A percentile compares a stretch with the other conserved stretches of the same genome.
phyloP scores from a whole-genome alignment of 768 basidiomycete species.

The Lentinula boryana region DNA sequence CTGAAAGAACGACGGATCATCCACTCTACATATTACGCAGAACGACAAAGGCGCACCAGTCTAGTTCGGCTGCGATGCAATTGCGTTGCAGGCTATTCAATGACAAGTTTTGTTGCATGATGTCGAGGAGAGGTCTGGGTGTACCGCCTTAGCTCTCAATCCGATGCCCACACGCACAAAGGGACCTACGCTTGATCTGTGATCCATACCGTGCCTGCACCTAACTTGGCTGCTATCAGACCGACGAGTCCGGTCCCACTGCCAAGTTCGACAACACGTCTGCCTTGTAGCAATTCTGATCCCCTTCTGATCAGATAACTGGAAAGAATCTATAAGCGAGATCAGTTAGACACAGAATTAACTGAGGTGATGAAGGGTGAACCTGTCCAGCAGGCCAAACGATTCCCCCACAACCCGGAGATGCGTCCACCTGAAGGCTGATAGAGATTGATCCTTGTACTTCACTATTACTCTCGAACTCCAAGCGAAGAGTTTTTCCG shows the following conservation, averaged over 20 bases:
- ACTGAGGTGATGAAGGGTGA: conserved; percentile 13
- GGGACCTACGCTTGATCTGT: conserved; percentile 86
- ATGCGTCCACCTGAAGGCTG: conserved; percentile 64
- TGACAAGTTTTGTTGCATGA: conserved; percentile 71
- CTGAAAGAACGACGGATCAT: conserved; percentile 28
- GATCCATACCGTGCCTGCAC: conserved; percentile 59
- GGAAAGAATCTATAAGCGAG: conserved; percentile 58
- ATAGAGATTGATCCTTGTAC: conserved; percentile 28
- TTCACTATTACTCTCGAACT: neutral
- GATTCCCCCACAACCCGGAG: conserved; percentile 87
- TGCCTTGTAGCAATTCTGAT: conserved; percentile 40
- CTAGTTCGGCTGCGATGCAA: conserved; percentile 64
- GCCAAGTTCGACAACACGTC: conserved; percentile 75
- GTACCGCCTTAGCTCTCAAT: neutral
- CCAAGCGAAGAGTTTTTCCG: conserved; percentile 6
- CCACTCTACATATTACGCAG: neutral
- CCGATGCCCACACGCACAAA: conserved; percentile 7
- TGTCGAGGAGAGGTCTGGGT: conserved; percentile 63
- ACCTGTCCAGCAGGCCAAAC: conserved; percentile 94
- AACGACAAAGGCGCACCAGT: conserved; percentile 53
- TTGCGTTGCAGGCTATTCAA: conserved; percentile 53
- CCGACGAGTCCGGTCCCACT: conserved; percentile 94
- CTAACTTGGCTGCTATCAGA: conserved; percentile 68
- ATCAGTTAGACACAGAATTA: conserved; percentile 3
- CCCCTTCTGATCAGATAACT: conserved; percentile 64